phyloP scores from a whole-genome alignment of 2,329 filamentous ascomycete species.

The Phaeosphaeriaceae sp. region DNA sequence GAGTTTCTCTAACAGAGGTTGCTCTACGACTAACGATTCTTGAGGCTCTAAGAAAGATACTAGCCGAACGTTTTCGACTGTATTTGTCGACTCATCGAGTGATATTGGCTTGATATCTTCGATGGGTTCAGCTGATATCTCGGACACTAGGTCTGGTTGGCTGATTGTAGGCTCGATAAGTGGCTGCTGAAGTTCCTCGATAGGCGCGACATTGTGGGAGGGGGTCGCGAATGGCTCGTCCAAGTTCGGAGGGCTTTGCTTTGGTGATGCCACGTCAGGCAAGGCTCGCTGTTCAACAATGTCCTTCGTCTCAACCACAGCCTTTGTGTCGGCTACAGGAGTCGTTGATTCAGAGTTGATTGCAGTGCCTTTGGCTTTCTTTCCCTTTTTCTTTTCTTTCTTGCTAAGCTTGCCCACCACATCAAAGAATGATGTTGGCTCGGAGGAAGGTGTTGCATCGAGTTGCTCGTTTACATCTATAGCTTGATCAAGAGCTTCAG shows the following conservation, averaged over 20 bases:
- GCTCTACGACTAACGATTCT: background rate
- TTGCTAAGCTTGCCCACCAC: conserved; percentile 35
- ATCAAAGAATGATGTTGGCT: conserved; percentile 33
- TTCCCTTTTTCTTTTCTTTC: conserved; percentile 38
- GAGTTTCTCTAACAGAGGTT: too few species aligned
- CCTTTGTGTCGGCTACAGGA: conserved; percentile 28
- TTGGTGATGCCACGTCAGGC: conserved; percentile 13
- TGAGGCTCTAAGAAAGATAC: background rate
- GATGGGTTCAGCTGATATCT: conserved; percentile 1
- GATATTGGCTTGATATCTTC: background rate
- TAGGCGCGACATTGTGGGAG: background rate
- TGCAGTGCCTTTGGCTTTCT: conserved; percentile 25
- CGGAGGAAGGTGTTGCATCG: conserved; percentile 16
- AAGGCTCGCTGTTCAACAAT: conserved; percentile 15
- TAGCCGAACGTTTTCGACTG: background rate
- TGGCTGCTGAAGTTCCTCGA: conserved; percentile 1
- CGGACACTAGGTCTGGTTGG: background rate
- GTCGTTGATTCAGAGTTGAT: conserved; percentile 30
- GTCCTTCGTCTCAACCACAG: conserved; percentile 29
- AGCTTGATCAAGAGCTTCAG: conserved; percentile 33
- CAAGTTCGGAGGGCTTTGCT: conserved; percentile 7
- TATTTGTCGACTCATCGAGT: background rate
- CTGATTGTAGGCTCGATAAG: background rate
- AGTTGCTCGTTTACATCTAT: conserved; percentile 15
- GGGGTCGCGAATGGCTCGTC: conserved; percentile 14